Evolutionary conservation across 768 basidiomycete species (phyloP), one percentile per base, ranked within the genome.

Genomic region (Hemileccinum impolitum): DNA sequence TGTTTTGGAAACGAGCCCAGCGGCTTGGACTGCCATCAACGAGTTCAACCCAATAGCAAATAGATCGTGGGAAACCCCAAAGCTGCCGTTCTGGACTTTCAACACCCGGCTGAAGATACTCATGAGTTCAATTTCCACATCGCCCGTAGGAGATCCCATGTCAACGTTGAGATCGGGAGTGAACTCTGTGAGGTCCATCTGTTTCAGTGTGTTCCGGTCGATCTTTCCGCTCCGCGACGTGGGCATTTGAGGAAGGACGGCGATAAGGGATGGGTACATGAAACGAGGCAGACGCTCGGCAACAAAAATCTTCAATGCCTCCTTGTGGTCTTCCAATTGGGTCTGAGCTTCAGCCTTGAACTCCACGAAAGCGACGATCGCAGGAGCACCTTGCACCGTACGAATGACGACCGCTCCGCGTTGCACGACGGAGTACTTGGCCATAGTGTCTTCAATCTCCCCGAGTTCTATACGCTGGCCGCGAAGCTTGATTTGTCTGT

Each of bases 391-490:
- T 31, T 66, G 62, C 31, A 66, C 52, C 3, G 47, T 50, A 23
- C 65, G 57, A 38, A 65, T 66, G 51, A 65, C 46, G 31, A 62
- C 62, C 4, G 56, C 61, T 23, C 49, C 54, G 9, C 60, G 56
- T 40, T 53, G 53, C 8, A 62, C 56, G n/a, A 37, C 30, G 3
- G 55, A 30, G 36, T 53, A 60, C 39, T 65, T 66, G 42, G 52
- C 52, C 13, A 66, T 64, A 1, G 64, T 63, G 36, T 60, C 57
- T 54, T 69, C 67, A 14, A 69, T 59, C 49, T 69, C 67, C 13
- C 64, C 62, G 12, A 65, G 61, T 37, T 69, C 67, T n/a, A 69
- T 61, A 21, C 68, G 64, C 21, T 60, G 62, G 23, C 68, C 67
- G 7, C 64, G 62, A 48, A 69, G 56, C 50, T 69, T 69, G 47